Base-by-base conservation (phyloP, 805 yeast species). In the Zygoascus tannicola region DNA sequence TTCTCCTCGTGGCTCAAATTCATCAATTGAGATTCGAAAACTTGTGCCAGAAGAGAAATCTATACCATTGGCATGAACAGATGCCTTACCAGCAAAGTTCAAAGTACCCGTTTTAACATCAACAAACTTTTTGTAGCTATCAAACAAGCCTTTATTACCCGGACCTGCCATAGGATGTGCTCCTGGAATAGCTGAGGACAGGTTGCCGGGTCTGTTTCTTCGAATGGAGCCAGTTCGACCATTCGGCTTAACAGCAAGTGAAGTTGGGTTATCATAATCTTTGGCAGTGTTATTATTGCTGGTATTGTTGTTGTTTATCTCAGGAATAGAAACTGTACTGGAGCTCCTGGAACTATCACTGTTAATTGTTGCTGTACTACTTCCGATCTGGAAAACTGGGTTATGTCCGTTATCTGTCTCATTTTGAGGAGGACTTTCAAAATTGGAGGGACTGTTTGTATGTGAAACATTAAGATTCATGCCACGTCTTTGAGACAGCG, bases 101-200 rank as follows among this genome's bases (percentile, higher is more conserved):
- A 92, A 73, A 2, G 88, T 78, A 2, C 98, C 98, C 0, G 94
- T 82, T 58, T 86, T 85, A 53, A 90, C 81, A 63, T 92, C 97
- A 40, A 92, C 76, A 58, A 85, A 90, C 56, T 85, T 82, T 20
- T 94, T 76, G 60, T 84, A 92, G 58, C 81, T 79, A 8, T 88
- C 82, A 66, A 92, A 88, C 41, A 82, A 51, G 5, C 56, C 53
- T 35, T 38, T 42, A 2, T 44, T 36, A 22, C 43, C 22, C 41
- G 35, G 36, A 41, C 44, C 34, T 45, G 47, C 42, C 26, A n/a
- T n/a, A 35, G 38, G 35, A 22, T 26, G 22, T 14, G 35, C 15
- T 26, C 33, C 33, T 5, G 40, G 21, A 8, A 26, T n/a, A 12
- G 30, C 38, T 14, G 35, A 15, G 41, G 35, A 18, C 18, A 28